Conservation (phyloP, 345 rosid genomes). For the Pistacia integerrima region DNA sequence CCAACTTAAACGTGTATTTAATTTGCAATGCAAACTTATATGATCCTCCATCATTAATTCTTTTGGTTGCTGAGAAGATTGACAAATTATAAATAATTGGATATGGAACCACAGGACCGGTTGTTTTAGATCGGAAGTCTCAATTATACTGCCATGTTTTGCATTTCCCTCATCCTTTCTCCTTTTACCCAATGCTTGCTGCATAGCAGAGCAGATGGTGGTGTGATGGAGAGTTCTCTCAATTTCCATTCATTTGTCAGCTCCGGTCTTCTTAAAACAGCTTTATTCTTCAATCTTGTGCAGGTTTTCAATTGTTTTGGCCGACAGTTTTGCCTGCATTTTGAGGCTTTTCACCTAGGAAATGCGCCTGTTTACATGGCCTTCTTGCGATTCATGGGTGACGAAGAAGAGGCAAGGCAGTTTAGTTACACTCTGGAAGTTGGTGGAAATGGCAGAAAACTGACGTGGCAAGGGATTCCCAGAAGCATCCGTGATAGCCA, state of each 20-base stretch:
- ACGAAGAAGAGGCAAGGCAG: conserved; percentile 46
- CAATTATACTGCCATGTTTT: too few species aligned
- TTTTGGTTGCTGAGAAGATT: neutral
- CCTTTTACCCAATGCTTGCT: neutral
- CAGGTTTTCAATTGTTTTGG: conserved; percentile 63
- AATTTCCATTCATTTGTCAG: neutral
- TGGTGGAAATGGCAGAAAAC: conserved; percentile 53
- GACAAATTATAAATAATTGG: neutral
- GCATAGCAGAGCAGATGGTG: too few species aligned
- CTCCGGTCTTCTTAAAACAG: neutral
- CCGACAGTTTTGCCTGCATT: conserved; percentile 56
- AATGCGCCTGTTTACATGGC: conserved; percentile 64
- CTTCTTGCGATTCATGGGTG: conserved; percentile 62
- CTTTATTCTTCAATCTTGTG: conserved; percentile 4
- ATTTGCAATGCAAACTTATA: too few species aligned
- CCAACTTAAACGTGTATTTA: too few species aligned
- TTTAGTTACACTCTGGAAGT: conserved; percentile 62
- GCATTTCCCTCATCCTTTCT: neutral
- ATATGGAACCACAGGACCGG: neutral
- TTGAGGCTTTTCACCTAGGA: conserved; percentile 60
- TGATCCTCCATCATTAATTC: too few species aligned
- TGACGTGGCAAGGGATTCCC: conserved; percentile 58
- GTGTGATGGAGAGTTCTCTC: neutral
- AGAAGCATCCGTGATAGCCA: conserved; percentile 61
- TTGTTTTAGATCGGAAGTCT: too few species aligned